Conservation (phyloP, 352 stramenopile genomes). For the Blastocystis sp. region DNA sequence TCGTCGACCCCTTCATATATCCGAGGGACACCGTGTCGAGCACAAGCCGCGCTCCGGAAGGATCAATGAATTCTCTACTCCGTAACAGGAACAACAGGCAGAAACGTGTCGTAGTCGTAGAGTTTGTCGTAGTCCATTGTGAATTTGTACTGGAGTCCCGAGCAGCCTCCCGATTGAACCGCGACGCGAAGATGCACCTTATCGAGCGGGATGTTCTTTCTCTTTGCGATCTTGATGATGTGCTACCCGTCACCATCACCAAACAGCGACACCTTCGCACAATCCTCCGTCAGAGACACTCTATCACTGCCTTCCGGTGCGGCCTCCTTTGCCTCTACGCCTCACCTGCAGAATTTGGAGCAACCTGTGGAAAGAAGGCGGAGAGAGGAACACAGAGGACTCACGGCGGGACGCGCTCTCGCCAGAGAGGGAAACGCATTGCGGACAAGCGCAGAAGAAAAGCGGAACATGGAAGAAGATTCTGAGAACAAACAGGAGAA, state of each 20-base stretch:
- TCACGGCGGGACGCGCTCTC: too few species aligned
- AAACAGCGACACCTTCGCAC: slow-evolving; percentile 18
- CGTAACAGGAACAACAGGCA: neutral
- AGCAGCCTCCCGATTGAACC: slow-evolving; percentile 64
- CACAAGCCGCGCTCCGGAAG: slow-evolving; percentile 44
- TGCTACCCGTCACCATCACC: slow-evolving; percentile 15
- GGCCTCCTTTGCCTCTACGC: too few species aligned
- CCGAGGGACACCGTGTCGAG: slow-evolving; percentile 52
- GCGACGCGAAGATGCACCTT: slow-evolving; percentile 22
- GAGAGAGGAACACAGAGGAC: too few species aligned
- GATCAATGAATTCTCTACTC: slow-evolving; percentile 55
- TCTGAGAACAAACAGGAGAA: slow-evolving; percentile 32
- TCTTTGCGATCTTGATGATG: slow-evolving; percentile 41
- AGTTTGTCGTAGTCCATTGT: slow-evolving; percentile 67
- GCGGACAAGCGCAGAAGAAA: neutral
- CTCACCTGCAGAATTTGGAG: too few species aligned
- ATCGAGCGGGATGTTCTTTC: slow-evolving; percentile 33
- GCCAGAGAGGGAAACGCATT: neutral
- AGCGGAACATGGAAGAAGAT: neutral
- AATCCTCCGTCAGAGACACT: slow-evolving; percentile 45
- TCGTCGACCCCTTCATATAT: slow-evolving; percentile 50
- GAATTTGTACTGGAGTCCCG: slow-evolving; percentile 65
- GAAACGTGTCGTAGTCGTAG: slow-evolving; percentile 56
- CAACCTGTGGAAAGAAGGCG: too few species aligned
- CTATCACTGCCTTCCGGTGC: neutral